Conservation (phyloP, 78 protist genomes). For the Dictyostelium citrinum region DNA sequence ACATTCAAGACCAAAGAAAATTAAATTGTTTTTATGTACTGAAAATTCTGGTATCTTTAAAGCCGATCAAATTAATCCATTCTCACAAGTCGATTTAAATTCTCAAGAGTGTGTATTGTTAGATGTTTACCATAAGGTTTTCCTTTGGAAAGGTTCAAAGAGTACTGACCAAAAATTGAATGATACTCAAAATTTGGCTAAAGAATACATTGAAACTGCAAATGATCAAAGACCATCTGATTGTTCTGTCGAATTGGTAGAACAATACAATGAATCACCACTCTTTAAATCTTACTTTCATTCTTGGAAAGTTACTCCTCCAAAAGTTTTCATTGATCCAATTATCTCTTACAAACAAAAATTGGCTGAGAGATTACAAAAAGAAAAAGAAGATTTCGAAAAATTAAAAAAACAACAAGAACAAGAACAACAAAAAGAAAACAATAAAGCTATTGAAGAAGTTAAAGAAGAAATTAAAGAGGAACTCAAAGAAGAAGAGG, state of each 20-base stretch:
- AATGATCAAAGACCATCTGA: neutral
- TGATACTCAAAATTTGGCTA: neutral
- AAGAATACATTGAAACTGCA: slow-evolving; percentile 1
- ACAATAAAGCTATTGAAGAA: neutral
- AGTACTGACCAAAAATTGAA: slow-evolving; percentile 43
- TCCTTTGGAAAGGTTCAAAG: slow-evolving; percentile 64
- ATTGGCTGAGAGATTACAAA: neutral
- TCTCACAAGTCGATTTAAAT: slow-evolving; percentile 57
- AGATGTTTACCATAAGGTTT: slow-evolving; percentile 1
- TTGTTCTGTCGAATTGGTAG: neutral
- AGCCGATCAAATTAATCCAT: slow-evolving; percentile 65
- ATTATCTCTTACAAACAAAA: neutral
- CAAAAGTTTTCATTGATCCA: slow-evolving; percentile 71
- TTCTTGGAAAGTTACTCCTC: slow-evolving; percentile 47
- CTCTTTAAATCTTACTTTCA: slow-evolving; percentile 32
- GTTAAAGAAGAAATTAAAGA: neutral
- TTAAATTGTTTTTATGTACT: slow-evolving; percentile 21
- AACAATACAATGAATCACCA: slow-evolving; percentile 10
- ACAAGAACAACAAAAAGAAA: neutral
- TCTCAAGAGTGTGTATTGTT: slow-evolving; percentile 26
- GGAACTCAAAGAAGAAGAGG: neutral
- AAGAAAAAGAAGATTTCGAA: neutral
- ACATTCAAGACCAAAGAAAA: slow-evolving; percentile 12
- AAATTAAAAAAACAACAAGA: slow-evolving; percentile 9
- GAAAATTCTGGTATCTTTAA: slow-evolving; percentile 60